These are phyloP conservation scores for Calonectria naviculata DNA, from an alignment of 2,329 filamentous ascomycete species.

Conservation along the genomic window DNA sequence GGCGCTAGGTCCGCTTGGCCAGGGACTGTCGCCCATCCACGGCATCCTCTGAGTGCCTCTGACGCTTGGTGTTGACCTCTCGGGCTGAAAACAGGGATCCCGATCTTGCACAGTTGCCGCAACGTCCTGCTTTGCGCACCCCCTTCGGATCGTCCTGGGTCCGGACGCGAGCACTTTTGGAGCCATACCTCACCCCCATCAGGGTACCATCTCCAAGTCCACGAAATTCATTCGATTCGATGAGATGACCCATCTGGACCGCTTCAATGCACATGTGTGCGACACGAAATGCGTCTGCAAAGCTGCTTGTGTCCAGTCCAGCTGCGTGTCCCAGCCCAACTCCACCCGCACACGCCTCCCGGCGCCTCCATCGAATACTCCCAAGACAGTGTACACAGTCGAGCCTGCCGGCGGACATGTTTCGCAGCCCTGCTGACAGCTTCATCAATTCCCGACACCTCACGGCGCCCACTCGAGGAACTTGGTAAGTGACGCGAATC, in stretches of 20 bases:
- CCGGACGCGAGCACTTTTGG: slow-evolving; percentile 25
- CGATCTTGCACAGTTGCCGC: slow-evolving; percentile 35
- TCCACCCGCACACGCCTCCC: slow-evolving; percentile 17
- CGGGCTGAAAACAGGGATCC: slow-evolving; percentile 44
- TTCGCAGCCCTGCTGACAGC: slow-evolving; percentile 26
- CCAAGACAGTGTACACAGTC: slow-evolving; percentile 24
- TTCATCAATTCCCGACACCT: slow-evolving; percentile 15
- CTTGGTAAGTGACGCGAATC: slow-evolving; percentile 24
- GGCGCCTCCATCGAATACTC: slow-evolving; percentile 8
- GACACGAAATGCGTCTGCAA: background rate
- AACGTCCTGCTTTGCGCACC: slow-evolving; percentile 14
- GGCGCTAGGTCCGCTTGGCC: slow-evolving; percentile 30
- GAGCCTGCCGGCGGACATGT: slow-evolving; percentile 11
- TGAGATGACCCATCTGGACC: slow-evolving; percentile 16
- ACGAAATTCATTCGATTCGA: slow-evolving; percentile 29
- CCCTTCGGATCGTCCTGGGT: slow-evolving; percentile 21
- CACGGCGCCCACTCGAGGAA: background rate
- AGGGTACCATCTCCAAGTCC: slow-evolving; percentile 13
- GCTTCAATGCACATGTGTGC: slow-evolving; percentile 20
- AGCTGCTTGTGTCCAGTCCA: slow-evolving; percentile 27
- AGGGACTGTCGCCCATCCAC: slow-evolving; percentile 32
- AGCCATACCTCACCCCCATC: slow-evolving; percentile 21
- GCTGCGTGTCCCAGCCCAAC: slow-evolving; percentile 26
- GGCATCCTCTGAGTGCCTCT: slow-evolving; percentile 28
- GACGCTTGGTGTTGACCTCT: slow-evolving; percentile 38